These are phyloP conservation scores for Malus hybrid DNA, from an alignment of 331 rosid genomes.

Conservation along the genomic window DNA sequence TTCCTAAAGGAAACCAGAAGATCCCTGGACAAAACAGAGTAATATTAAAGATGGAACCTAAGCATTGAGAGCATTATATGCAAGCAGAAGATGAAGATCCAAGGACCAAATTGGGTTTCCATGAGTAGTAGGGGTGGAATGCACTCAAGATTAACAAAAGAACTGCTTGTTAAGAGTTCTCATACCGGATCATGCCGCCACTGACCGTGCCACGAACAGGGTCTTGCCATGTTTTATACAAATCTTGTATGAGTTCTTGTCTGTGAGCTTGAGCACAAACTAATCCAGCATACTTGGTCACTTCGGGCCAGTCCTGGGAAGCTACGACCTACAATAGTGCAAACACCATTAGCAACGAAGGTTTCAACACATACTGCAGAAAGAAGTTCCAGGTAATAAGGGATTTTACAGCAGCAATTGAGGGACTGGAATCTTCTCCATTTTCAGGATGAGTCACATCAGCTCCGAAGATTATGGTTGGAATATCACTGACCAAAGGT, in stretches of 20 bases:
- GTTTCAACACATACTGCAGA: not conserved
- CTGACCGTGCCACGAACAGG: slow-evolving; percentile 83
- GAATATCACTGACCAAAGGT: slow-evolving; percentile 88
- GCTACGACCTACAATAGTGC: slow-evolving; percentile 74
- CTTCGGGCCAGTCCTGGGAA: slow-evolving; percentile 98
- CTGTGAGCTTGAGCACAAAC: slow-evolving; percentile 96
- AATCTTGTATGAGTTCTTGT: slow-evolving; percentile 89
- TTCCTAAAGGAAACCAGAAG: slow-evolving; percentile 84
- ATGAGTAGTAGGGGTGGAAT: not conserved
- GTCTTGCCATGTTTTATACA: slow-evolving; percentile 92
- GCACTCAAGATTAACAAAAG: too few relatives aligned
- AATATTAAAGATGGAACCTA: not conserved
- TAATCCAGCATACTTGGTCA: slow-evolving; percentile 87
- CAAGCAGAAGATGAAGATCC: not conserved
- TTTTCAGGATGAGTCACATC: slow-evolving; percentile 98
- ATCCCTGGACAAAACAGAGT: slow-evolving; percentile 49
- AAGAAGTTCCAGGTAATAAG: not conserved
- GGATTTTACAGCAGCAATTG: slow-evolving; percentile 74
- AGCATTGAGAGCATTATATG: not conserved
- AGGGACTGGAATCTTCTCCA: slow-evolving; percentile 91
- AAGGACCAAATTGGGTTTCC: not conserved
- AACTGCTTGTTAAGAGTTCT: not conserved
- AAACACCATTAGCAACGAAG: slow-evolving; percentile 16
- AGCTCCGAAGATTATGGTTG: slow-evolving; percentile 94
- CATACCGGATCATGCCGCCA: slow-evolving; percentile 92